A percentile compares a stretch with the other conserved stretches of the same genome.
These are phyloP conservation scores for Hydnomerulius pinastri DNA, from an alignment of 768 basidiomycete genomes.

Conservation along the genomic window DNA sequence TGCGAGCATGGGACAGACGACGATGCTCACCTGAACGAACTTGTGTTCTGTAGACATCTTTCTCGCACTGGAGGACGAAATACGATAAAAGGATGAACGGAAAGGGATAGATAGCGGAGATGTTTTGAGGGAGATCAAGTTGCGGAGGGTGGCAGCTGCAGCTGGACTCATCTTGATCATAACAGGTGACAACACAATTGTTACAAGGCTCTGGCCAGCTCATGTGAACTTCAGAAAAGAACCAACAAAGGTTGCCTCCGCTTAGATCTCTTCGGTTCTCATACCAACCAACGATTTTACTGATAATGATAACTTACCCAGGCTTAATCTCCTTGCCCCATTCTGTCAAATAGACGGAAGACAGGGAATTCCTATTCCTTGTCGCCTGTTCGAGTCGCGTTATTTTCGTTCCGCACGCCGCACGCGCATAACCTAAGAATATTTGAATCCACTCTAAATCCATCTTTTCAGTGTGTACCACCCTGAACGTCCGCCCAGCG, in stretches of 20 bases:
- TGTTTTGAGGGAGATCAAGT: conserved; percentile 7
- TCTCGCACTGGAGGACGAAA: not conserved
- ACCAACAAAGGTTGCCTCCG: too few species aligned
- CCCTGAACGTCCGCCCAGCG: too few species aligned
- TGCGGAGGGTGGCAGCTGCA: conserved; percentile 2
- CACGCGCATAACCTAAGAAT: too few species aligned
- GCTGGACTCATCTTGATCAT: conserved; percentile 7
- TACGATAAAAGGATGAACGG: not conserved
- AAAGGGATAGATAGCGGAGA: conserved; percentile 1
- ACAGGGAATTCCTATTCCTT: too few species aligned
- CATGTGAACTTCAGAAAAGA: conserved; percentile 10
- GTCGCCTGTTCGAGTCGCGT: not conserved
- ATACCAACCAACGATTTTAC: too few species aligned
- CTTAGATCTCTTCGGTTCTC: too few species aligned
- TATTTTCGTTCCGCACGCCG: conserved; percentile 4
- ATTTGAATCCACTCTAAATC: conserved; percentile 11
- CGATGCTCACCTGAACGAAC: conserved; percentile 22
- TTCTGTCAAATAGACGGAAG: not conserved
- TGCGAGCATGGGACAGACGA: not conserved
- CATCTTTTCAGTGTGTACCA: too few species aligned
- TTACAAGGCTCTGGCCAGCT: too few species aligned
- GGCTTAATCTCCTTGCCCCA: not conserved
- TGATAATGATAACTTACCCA: too few species aligned
- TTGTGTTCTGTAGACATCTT: conserved; percentile 21
- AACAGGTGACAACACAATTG: conserved; percentile 21